These are phyloP conservation scores for Dissophora ornata DNA, from an alignment of 192 early-diverging fungal genomes.

Conservation along the genomic window DNA sequence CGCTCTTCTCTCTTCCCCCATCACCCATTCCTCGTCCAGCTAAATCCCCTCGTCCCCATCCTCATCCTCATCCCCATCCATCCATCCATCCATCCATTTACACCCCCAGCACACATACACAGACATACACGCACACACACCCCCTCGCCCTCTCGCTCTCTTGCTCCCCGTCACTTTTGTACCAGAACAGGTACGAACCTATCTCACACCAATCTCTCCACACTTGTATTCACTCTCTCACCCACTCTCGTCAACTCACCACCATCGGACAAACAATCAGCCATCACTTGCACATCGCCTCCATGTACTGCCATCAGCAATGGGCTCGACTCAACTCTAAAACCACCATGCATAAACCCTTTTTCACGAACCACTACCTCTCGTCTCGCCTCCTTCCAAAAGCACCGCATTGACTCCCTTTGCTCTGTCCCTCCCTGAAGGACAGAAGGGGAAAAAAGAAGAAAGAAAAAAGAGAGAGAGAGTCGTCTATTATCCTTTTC, in stretches of 20 bases:
- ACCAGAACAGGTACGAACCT: too few species aligned
- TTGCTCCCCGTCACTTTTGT: not conserved
- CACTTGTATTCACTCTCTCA: slow-evolving; percentile 1
- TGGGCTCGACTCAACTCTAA: not conserved
- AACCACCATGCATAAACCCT: not conserved
- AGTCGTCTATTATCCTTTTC: too few species aligned
- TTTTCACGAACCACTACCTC: not conserved
- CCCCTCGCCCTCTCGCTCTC: not conserved
- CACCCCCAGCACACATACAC: not conserved
- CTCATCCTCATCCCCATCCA: not conserved
- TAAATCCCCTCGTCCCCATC: too few species aligned
- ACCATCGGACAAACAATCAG: too few species aligned
- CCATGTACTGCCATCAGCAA: too few species aligned
- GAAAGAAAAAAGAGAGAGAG: too few species aligned
- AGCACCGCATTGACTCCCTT: too few species aligned
- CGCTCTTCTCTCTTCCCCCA: too few species aligned
- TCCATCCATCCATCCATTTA: not conserved
- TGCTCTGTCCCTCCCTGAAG: too few species aligned
- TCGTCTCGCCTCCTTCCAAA: not conserved
- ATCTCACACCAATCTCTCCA: too few species aligned
- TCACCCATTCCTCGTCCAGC: too few species aligned
- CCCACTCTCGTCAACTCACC: not conserved
- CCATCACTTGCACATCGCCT: too few species aligned
- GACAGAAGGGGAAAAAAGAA: not conserved
- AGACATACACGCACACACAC: not conserved